Conservation (phyloP, 768 basidiomycete species). For the Neoboletus magnificus region DNA sequence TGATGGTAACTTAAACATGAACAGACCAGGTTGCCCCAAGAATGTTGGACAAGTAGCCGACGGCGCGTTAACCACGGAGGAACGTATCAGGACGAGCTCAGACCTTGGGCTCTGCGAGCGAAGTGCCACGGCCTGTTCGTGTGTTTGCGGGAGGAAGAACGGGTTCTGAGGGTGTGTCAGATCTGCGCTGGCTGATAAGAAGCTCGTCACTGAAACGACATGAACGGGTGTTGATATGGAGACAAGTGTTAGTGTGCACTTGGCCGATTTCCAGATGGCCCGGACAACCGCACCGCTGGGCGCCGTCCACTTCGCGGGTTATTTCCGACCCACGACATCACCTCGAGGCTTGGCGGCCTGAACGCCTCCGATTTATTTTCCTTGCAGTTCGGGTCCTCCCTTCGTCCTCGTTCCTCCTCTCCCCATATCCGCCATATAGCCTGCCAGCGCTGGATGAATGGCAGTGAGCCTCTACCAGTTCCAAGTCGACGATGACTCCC, state of each 20-base stretch:
- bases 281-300: not conserved
- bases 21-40: not conserved
- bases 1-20: conserved; percentile 22
- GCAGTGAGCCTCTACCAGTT: conserved; percentile 33
- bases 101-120: not conserved
- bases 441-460: conserved; percentile 32
- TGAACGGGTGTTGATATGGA: conserved; percentile 21
- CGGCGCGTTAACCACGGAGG: not conserved
- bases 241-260: not conserved
- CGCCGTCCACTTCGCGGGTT: conserved; percentile 7
- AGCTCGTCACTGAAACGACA: not conserved
- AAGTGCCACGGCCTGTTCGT: not conserved
- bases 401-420: conserved; percentile 13
- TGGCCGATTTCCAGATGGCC: not conserved
- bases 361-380: conserved; percentile 20
- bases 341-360: conserved; percentile 29
- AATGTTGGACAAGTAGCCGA: conserved; percentile 3
- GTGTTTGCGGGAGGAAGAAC: too few relatives aligned
- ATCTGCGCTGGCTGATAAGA: conserved; percentile 3
- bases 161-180: too few relatives aligned
- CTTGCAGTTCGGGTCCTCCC: not conserved
- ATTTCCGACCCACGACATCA: conserved; percentile 26
- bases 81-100: not conserved
- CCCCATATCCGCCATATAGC: conserved; percentile 1
- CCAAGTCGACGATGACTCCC: conserved; percentile 65